Conservation (phyloP, 108 stramenopile genomes). For the Nannochloropsis gaditana region DNA sequence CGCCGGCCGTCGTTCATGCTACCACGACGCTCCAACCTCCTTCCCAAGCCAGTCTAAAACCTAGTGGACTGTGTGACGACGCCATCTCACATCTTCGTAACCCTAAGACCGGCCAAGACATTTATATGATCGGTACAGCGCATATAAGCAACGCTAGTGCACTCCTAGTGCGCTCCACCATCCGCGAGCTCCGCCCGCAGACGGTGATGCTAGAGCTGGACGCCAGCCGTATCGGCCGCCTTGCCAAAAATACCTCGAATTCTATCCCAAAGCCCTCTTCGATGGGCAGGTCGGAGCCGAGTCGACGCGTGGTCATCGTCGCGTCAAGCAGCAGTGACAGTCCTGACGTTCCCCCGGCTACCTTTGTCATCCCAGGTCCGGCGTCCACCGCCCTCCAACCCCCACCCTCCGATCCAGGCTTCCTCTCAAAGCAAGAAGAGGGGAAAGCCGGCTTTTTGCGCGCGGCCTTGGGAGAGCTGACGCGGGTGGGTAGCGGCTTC, state of each 20-base stretch:
- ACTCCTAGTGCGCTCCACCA: not conserved
- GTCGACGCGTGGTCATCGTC: not conserved
- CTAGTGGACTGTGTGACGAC: not conserved
- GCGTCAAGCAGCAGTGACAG: not conserved
- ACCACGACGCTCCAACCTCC: not conserved
- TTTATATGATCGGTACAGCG: not conserved
- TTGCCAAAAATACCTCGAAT: not conserved
- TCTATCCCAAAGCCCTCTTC: not conserved
- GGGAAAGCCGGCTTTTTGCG: not conserved
- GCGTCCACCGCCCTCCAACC: not conserved
- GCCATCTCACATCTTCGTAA: not conserved
- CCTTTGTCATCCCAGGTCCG: not conserved
- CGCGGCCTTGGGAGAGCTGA: not conserved
- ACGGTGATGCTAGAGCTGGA: not conserved
- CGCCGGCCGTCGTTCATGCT: not conserved
- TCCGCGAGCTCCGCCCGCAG: not conserved
- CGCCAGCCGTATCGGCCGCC: not conserved
- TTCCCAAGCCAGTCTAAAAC: not conserved
- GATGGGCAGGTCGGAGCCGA: not conserved
- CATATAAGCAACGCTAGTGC: not conserved
- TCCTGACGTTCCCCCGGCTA: not conserved
- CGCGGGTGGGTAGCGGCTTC: not conserved
- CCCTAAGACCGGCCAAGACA: slow-evolving; percentile 8
- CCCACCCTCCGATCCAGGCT: not conserved
- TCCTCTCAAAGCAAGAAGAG: not conserved